Conservation (phyloP, 192 early-diverging fungal genomes). For the Gaertneriomyces sp. region DNA sequence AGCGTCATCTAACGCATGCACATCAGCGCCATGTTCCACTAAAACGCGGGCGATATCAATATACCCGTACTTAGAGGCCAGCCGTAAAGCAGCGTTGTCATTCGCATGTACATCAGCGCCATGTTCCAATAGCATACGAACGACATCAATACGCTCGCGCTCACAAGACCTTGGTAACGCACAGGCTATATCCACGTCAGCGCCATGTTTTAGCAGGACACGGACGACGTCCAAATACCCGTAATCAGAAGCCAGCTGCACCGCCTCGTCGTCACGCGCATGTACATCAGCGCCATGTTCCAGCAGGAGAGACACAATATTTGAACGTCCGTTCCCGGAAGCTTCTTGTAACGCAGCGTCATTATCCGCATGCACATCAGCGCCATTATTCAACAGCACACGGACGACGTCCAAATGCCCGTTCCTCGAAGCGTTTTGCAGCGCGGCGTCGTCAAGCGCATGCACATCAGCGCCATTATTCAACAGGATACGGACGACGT, state of each 20-base stretch:
- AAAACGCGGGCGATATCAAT: neutral
- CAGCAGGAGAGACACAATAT: too few species aligned
- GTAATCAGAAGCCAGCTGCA: neutral
- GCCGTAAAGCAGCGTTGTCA: constrained; percentile 1
- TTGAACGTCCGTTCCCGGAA: neutral
- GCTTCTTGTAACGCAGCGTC: neutral
- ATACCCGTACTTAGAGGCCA: neutral
- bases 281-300: neutral
- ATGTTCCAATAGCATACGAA: neutral
- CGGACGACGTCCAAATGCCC: neutral
- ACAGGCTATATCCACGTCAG: too few species aligned
- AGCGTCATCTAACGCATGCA: neutral
- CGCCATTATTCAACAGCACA: neutral
- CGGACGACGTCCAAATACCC: neutral
- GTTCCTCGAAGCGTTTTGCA: neutral
- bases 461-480: too few species aligned
- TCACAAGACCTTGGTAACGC: neutral
- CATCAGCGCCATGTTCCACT: neutral
- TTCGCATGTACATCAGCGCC: neutral
- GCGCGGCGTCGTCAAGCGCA: too few species aligned
- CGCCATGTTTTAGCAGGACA: neutral
- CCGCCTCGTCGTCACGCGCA: neutral
- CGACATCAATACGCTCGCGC: neutral
- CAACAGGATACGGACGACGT: neutral
- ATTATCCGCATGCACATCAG: constrained; percentile 1